Evolutionary conservation across 805 yeast species (phyloP), one percentile per base, ranked within the genome.

Genomic region (Torulaspora franciscae): DNA sequence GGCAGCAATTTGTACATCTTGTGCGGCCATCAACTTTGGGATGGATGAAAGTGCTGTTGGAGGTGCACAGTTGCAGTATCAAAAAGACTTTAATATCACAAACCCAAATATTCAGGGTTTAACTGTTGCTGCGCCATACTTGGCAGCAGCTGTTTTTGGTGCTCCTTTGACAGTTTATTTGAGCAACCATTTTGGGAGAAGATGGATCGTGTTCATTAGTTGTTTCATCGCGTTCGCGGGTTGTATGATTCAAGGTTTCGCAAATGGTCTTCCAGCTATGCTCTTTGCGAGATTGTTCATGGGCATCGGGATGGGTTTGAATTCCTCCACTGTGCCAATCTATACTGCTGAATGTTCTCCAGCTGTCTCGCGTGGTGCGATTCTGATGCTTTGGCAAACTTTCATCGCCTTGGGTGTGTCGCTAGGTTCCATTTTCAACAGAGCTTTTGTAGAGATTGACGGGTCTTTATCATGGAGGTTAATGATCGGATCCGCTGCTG

Each of bases 331-430:
- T 29, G 81, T 83, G 43, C 95, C 95, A 13, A 80, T 82, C 49
- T 85, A 85, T 78, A 89, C 83, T 60, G 75, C 90, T 1, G 95
- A 85, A 65, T 74, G 80, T 62, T 75, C 88, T 30, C 76, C 75
- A 46, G 76, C 87, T 9, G 78, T 75, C 49, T 72, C 71, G 47
- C 76, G 90, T 69, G 91, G 91, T 52, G 70, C 74, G 51, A 67
- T 82, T 48, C 85, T 83, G 44, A 76, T 76, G 58, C 67, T 83
- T 56, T 85, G 83, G 67, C 89, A 89, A 43, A 76, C 84, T 25
- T 75, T 81, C 35, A 79, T 83, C 53, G 81, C 83, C 24, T 73
- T 81, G 37, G 93, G 95, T 61, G 81, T 87, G 28, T 72, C 82
- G 51, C 70, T 83, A 58, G 87, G 90, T 14, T 83, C 82, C 64